Percentiles rank a stretch among this genome's conserved stretches.
Evolutionary conservation across 2,329 filamentous ascomycete species (phyloP).

Genomic region (Penicillium sp.): DNA sequence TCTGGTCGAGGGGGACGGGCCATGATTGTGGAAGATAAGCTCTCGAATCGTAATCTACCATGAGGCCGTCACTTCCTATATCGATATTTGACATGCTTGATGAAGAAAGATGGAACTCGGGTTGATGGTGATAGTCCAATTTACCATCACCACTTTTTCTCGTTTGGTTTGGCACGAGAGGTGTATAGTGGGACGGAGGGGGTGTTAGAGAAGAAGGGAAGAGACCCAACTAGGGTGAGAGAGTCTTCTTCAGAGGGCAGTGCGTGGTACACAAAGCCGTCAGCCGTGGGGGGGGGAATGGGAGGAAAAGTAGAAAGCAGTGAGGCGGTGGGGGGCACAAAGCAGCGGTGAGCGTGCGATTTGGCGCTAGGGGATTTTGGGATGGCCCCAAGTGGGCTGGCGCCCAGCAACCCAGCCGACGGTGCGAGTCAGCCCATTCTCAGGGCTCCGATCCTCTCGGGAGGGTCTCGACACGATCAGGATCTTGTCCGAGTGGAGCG

Average conservation of each 20-base stretch:
- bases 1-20: conserved; percentile 40
- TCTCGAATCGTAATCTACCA: conserved; percentile 45
- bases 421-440: conserved; percentile 10
- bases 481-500: conserved; percentile 11
- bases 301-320: background rate
- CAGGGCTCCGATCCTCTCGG: too few species aligned
- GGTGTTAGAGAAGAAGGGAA: conserved; percentile 18
- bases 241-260: conserved; percentile 20
- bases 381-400: conserved; percentile 15
- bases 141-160: too few species aligned
- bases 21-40: conserved; percentile 41
- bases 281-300: conserved; percentile 15
- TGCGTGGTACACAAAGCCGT: conserved; percentile 14
- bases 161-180: conserved; percentile 16
- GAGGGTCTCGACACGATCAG: background rate
- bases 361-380: conserved; percentile 30
- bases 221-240: conserved; percentile 29
- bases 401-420: conserved; percentile 4
- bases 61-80: conserved; percentile 41
- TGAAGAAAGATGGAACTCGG: conserved; percentile 14
- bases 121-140: conserved; percentile 1
- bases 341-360: conserved; percentile 41
- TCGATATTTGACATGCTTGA: conserved; percentile 40
- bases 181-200: conserved; percentile 15
- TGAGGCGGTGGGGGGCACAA: conserved; percentile 39